These are phyloP conservation scores for Allium fistulosum DNA, from an alignment of 106 monocot species.

Conservation along the genomic window DNA sequence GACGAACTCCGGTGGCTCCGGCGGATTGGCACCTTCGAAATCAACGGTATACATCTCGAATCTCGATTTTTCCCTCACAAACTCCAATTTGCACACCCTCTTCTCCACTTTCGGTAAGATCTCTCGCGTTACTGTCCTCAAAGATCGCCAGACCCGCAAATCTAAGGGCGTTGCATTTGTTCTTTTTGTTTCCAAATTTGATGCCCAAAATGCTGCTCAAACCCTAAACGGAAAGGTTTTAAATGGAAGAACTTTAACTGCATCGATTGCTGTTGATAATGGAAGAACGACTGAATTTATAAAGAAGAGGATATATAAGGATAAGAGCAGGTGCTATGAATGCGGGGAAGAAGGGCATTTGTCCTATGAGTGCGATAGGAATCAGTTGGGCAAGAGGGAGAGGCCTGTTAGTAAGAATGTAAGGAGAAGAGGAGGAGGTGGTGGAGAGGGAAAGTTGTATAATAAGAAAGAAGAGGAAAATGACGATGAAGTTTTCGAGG, in stretches of 20 bases:
- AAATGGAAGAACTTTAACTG: conserved; percentile 74
- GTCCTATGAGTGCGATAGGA: conserved; percentile 80
- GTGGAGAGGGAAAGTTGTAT: neutral
- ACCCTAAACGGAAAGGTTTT: conserved; percentile 70
- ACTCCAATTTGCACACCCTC: conserved; percentile 94
- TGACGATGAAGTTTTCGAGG: conserved; percentile 33
- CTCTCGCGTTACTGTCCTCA: conserved; percentile 87
- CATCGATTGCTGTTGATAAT: conserved; percentile 81
- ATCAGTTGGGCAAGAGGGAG: conserved; percentile 82
- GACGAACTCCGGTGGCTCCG: conserved; percentile 34
- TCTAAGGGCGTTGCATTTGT: conserved; percentile 94
- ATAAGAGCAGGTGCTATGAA: conserved; percentile 94
- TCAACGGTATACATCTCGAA: conserved; percentile 94
- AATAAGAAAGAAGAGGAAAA: neutral
- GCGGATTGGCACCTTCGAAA: conserved; percentile 90
- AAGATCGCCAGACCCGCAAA: conserved; percentile 59
- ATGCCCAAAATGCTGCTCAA: conserved; percentile 52
- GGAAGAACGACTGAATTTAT: conserved; percentile 92
- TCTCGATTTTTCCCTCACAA: conserved; percentile 79
- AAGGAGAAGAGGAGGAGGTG: conserved; percentile 21
- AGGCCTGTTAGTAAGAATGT: conserved; percentile 40
- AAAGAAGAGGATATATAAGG: conserved; percentile 66
- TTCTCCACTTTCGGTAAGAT: conserved; percentile 98
- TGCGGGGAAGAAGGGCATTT: conserved; percentile 93
- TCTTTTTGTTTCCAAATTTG: conserved; percentile 83